Base-by-base conservation (phyloP, 371 early-diverging fungal genomes). In the Rhizopus delemar region DNA sequence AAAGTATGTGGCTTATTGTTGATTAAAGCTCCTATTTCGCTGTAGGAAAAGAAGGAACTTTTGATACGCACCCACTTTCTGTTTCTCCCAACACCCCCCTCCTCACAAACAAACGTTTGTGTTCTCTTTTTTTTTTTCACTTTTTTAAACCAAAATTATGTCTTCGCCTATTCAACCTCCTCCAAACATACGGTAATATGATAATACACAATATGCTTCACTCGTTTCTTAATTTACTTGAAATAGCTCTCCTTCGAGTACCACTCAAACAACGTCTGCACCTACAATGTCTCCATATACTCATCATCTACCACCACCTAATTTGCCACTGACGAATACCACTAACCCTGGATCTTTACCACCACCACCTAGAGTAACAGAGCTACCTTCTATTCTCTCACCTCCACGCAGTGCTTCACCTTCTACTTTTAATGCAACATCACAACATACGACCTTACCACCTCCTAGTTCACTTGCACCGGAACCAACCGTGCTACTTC, bases 141-240 rank as follows among this genome's bases (percentile, higher is more conserved):
- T 34, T 46, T 11, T 11, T 46, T 46, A 5, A n/a, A 8, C 13
- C 7, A 52, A 34, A 35, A 36, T 6, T 22, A 63, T 65, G 66
- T 60, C 66, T 57, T 65, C 66, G 12, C 66, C 66, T 49, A 60
- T 65, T 36, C 66, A 65, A 33, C 66, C 60, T 15, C 65, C 66
- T 52, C 66, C 66, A n/a, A 65, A 65, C 49, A 60, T 65, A 53
- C 66, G 66, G 66, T 65, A 65, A 65, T 46, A 51, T 49, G 13
- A 53, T 33, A 31, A 28, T 35, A 50, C 9, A 35, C 22, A 39
- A 0, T 32, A 16, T 33, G 9, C 0, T 22, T 22, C 2, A 22
- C 22, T 22, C 22, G 22, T 22, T 22, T 22, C 22, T 22, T 22
- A 22, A 22, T 22, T 22, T 22, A 22, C 22, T 22, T 22, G 22